Conservation (phyloP, 306 rosid species). For the Fragaria vesca region DNA sequence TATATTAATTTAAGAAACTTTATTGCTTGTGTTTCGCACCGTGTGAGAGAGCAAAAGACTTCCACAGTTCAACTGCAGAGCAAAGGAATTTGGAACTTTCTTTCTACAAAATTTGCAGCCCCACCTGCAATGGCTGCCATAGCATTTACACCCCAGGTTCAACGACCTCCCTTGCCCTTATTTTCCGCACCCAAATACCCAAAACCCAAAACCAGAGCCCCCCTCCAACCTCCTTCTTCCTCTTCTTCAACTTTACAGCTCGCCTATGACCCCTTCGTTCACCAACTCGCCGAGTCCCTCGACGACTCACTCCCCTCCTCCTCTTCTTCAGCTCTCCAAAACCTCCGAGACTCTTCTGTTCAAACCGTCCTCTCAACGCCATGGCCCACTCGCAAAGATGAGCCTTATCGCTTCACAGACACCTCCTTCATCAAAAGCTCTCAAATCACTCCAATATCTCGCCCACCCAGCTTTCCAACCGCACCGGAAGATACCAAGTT, state of each 20-base stretch:
- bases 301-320: constrained; percentile 70
- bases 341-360: constrained; percentile 59
- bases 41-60: no score
- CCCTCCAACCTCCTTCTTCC: constrained; percentile 25
- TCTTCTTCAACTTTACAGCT: constrained; percentile 31
- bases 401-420: constrained; percentile 89
- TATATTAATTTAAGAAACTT: no score
- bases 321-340: constrained; percentile 52
- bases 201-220: constrained; percentile 33
- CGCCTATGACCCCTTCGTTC: constrained; percentile 71
- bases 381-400: constrained; percentile 92
- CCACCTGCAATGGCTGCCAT: constrained; percentile 41
- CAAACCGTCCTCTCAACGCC: constrained; percentile 69
- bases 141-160: constrained; percentile 43
- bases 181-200: constrained; percentile 16
- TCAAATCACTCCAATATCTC: constrained; percentile 54
- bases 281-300: constrained; percentile 81
- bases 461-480: constrained; percentile 30
- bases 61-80: no score
- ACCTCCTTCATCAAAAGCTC: constrained; percentile 66
- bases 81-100: no score
- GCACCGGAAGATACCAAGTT: constrained; percentile 21
- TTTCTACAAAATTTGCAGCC: background rate
- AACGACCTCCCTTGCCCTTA: constrained; percentile 31
- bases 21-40: no score